Percentiles rank a stretch among this genome's conserved stretches.
Conservation (phyloP, 257 asterid genomes). For the Scutellaria minor region DNA sequence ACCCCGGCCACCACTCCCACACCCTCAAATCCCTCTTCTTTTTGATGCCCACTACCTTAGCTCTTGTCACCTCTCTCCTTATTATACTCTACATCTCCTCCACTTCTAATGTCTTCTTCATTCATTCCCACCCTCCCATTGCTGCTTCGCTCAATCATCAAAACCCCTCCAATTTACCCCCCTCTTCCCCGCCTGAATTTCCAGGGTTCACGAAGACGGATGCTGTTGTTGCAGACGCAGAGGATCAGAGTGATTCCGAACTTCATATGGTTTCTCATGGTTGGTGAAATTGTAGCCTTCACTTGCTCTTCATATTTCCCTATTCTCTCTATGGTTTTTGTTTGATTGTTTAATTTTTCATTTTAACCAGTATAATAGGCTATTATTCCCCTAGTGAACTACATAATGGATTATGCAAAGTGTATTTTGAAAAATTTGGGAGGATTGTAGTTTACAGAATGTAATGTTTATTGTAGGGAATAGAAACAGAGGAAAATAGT, state of each 20-base stretch:
- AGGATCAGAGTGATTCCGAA: slow-evolving; percentile 27
- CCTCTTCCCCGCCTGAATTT: slow-evolving; percentile 35
- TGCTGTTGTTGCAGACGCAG: slow-evolving; percentile 22
- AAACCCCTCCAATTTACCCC: slow-evolving; percentile 24
- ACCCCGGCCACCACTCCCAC: slow-evolving; percentile 23
- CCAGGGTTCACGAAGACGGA: slow-evolving; percentile 24
- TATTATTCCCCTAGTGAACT: no score
- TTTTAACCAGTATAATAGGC: neutral
- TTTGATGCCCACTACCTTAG: slow-evolving; percentile 68
- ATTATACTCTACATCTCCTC: slow-evolving; percentile 67
- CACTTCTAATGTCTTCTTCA: slow-evolving; percentile 62
- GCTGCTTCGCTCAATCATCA: slow-evolving; percentile 38
- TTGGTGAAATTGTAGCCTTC: slow-evolving; percentile 32
- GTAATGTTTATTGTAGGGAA: neutral
- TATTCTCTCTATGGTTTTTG: slow-evolving; percentile 10
- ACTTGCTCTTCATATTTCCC: neutral
- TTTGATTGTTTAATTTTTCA: slow-evolving; percentile 24
- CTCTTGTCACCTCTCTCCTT: slow-evolving; percentile 66
- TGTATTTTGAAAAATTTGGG: no score
- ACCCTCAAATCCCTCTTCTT: slow-evolving; percentile 50
- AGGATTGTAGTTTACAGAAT: no score
- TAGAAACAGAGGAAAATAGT: neutral
- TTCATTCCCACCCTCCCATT: slow-evolving; percentile 38
- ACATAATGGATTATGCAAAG: no score
- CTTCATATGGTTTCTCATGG: slow-evolving; percentile 36